A percentile compares a stretch with the other conserved stretches of the same genome.
Conservation (phyloP, 169 alveolate species). For the Cytauxzoon felis region DNA sequence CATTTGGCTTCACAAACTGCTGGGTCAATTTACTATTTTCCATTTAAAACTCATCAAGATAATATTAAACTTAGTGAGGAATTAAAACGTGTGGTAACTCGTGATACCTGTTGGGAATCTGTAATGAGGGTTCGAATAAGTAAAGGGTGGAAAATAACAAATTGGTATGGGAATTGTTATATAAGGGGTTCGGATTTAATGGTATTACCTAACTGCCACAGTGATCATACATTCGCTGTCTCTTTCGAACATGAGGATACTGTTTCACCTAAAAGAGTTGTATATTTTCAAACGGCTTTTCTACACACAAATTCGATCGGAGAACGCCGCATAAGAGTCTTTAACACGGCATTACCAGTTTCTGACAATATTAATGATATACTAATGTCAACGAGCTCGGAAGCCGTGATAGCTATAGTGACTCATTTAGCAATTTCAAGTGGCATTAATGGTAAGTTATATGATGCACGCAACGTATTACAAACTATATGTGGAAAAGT, state of each 20-base stretch:
- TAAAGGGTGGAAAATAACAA: slow-evolving; percentile 89
- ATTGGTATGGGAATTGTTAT: slow-evolving; percentile 90
- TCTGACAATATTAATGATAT: slow-evolving; percentile 81
- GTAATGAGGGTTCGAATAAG: slow-evolving; percentile 94
- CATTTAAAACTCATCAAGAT: slow-evolving; percentile 64
- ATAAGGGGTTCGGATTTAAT: slow-evolving; percentile 85
- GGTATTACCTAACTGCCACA: slow-evolving; percentile 87
- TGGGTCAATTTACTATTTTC: slow-evolving; percentile 64
- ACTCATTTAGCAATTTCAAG: slow-evolving; percentile 69
- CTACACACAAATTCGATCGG: slow-evolving; percentile 96
- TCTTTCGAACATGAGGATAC: slow-evolving; percentile 80
- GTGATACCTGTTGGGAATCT: slow-evolving; percentile 94
- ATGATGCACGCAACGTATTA: slow-evolving; percentile 78
- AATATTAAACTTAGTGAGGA: slow-evolving; percentile 78
- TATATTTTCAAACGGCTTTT: slow-evolving; percentile 94
- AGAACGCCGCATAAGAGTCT: slow-evolving; percentile 95
- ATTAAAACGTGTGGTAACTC: slow-evolving; percentile 79
- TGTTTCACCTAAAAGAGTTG: slow-evolving; percentile 73
- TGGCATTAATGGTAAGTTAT: slow-evolving; percentile 70
- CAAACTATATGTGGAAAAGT: slow-evolving; percentile 69
- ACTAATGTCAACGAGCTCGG: slow-evolving; percentile 72
- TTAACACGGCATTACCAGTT: slow-evolving; percentile 89
- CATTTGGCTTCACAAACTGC: slow-evolving; percentile 43
- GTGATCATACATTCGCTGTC: slow-evolving; percentile 84
- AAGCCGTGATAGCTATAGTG: slow-evolving; percentile 67